Evolutionary conservation across 805 yeast species (phyloP).

Genomic region (Lachancea thermotolerans): DNA sequence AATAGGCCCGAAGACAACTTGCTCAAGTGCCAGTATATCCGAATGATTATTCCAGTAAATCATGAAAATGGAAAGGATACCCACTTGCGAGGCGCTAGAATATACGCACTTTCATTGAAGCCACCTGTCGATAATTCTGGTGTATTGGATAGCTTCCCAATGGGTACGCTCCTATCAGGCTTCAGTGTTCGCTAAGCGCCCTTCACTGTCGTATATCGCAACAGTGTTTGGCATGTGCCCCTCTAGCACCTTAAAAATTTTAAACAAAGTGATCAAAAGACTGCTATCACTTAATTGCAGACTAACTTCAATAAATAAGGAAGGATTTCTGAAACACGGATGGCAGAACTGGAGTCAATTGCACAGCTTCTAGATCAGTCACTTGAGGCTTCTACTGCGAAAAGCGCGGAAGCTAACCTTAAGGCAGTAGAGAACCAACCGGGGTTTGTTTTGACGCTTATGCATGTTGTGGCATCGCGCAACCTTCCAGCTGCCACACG

Average conservation of each 20-base stretch:
- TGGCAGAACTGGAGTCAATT: slow-evolving; percentile 47
- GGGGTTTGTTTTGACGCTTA: slow-evolving; percentile 69
- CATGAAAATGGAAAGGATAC: slow-evolving; percentile 97
- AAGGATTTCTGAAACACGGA: slow-evolving; percentile 6
- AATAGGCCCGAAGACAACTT: slow-evolving; percentile 19
- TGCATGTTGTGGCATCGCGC: slow-evolving; percentile 69
- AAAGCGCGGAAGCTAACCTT: slow-evolving; percentile 59
- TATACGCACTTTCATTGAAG: slow-evolving; percentile 10
- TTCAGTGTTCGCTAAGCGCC: slow-evolving; percentile 1
- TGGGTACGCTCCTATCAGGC: not conserved
- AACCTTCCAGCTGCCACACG: slow-evolving; percentile 51
- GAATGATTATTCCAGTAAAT: slow-evolving; percentile 38
- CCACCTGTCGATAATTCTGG: not conserved
- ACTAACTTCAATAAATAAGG: too few species aligned
- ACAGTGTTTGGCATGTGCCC: not conserved
- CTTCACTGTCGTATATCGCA: not conserved
- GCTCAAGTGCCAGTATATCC: slow-evolving; percentile 26
- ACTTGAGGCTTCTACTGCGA: slow-evolving; percentile 55
- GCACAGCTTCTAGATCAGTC: slow-evolving; percentile 55
- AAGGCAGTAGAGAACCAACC: slow-evolving; percentile 54
- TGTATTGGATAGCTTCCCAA: slow-evolving; percentile 2
- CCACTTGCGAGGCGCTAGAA: slow-evolving; percentile 67
- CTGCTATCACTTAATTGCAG: too few species aligned
- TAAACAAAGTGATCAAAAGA: not conserved
- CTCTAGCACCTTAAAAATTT: not conserved